Percentiles rank a stretch among this genome's conserved stretches.
Evolutionary conservation across 192 early-diverging fungal genomes (phyloP).

Genomic region (Piromyces sp.): DNA sequence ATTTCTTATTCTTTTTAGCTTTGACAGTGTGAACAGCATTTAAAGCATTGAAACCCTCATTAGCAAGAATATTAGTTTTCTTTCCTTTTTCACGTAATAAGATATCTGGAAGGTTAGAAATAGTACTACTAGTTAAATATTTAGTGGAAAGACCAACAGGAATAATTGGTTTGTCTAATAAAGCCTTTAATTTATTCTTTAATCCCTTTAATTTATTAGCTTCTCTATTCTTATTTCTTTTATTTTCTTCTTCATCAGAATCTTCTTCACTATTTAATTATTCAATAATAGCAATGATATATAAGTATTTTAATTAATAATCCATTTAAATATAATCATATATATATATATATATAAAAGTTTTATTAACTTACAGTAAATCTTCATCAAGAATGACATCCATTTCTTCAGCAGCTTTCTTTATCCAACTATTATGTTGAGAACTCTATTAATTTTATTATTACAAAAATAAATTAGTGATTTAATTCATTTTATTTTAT

Average conservation of each 20-base stretch:
- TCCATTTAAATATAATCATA: too few relatives aligned
- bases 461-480: too few relatives aligned
- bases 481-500: too few relatives aligned
- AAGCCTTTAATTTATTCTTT: neutral
- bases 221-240: neutral
- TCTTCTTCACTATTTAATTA: neutral
- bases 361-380: conserved; percentile 2
- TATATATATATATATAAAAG: too few relatives aligned
- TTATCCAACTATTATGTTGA: conserved; percentile 56
- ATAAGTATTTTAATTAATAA: too few relatives aligned
- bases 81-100: neutral
- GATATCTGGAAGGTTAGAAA: neutral
- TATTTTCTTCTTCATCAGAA: neutral
- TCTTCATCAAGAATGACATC: conserved; percentile 68
- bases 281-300: too few relatives aligned
- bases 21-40: neutral
- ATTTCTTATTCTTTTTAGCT: neutral
- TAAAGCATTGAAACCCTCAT: neutral
- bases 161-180: neutral
- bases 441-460: too few relatives aligned
- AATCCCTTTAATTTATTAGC: neutral
- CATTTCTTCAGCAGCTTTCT: conserved; percentile 57
- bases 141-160: neutral
- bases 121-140: neutral
- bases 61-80: neutral